Conservation (phyloP, 768 basidiomycete genomes). For the Xerocomellus intermedius region DNA sequence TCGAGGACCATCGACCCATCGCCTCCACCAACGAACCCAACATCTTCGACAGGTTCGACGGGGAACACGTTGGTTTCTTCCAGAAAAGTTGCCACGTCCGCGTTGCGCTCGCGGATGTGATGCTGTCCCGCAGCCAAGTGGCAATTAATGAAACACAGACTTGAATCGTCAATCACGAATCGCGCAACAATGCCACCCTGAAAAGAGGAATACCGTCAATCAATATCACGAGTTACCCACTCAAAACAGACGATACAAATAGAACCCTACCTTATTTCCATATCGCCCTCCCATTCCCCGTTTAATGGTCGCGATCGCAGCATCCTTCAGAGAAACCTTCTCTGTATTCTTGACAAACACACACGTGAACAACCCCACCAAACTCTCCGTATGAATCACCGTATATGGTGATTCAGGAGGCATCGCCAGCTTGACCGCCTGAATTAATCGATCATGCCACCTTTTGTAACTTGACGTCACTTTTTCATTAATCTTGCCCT, state of each 20-base stretch:
- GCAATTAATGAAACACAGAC: slow-evolving; percentile 92
- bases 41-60: slow-evolving; percentile 46
- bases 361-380: slow-evolving; percentile 84
- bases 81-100: slow-evolving; percentile 82
- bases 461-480: slow-evolving; percentile 83
- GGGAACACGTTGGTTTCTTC: slow-evolving; percentile 77
- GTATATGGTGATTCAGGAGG: slow-evolving; percentile 74
- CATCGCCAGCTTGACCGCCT: slow-evolving; percentile 72
- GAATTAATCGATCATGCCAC: slow-evolving; percentile 81
- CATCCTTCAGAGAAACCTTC: slow-evolving; percentile 57
- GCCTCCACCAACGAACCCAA: slow-evolving; percentile 84
- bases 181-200: slow-evolving; percentile 91
- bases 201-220: background rate
- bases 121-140: slow-evolving; percentile 96
- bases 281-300: slow-evolving; percentile 90
- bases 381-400: slow-evolving; percentile 79
- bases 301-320: slow-evolving; percentile 81
- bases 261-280: slow-evolving; percentile 81
- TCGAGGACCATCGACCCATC: slow-evolving; percentile 92
- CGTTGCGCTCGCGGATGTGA: slow-evolving; percentile 77
- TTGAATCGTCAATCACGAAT: slow-evolving; percentile 88
- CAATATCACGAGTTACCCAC: background rate
- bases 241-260: background rate
- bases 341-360: slow-evolving; percentile 72
- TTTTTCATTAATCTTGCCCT: slow-evolving; percentile 61